Conservation (phyloP, 345 rosid genomes). For the Laguncularia racemosa region DNA sequence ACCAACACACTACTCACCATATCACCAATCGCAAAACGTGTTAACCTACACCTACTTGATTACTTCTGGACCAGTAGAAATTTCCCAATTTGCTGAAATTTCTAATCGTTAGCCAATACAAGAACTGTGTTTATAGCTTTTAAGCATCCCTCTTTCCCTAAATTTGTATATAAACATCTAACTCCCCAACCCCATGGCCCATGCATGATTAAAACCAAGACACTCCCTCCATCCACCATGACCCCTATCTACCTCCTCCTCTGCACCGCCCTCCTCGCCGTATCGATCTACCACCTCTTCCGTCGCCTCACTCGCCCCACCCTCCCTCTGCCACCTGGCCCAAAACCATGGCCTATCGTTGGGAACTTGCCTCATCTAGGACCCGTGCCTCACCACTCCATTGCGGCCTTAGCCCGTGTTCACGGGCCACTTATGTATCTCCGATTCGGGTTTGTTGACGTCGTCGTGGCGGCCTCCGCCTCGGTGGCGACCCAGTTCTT, state of each 20-base stretch:
- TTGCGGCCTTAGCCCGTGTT: slow-evolving; percentile 43
- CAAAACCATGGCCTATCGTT: slow-evolving; percentile 75
- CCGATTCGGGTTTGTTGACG: slow-evolving; percentile 63
- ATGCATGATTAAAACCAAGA: too few relatives aligned
- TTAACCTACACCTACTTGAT: too few relatives aligned
- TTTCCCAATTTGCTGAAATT: too few relatives aligned
- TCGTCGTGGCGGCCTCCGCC: slow-evolving; percentile 78
- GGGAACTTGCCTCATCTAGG: slow-evolving; percentile 94
- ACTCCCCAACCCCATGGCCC: too few relatives aligned
- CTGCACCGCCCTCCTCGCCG: slow-evolving; percentile 5
- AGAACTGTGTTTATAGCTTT: too few relatives aligned
- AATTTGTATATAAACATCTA: too few relatives aligned
- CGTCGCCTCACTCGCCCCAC: slow-evolving; percentile 13
- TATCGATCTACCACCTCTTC: slow-evolving; percentile 25
- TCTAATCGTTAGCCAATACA: too few relatives aligned
- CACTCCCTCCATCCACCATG: slow-evolving; percentile 6
- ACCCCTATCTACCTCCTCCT: slow-evolving; percentile 1
- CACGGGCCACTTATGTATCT: slow-evolving; percentile 85
- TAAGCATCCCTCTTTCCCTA: too few relatives aligned
- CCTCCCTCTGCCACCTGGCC: slow-evolving; percentile 76
- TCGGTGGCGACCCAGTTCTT: slow-evolving; percentile 78
- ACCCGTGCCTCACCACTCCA: slow-evolving; percentile 56
- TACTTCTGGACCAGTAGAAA: too few relatives aligned
- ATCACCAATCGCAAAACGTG: too few relatives aligned
- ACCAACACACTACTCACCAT: too few relatives aligned